phyloP scores from a whole-genome alignment of 768 basidiomycete genomes.

The Crucibulum laeve region DNA sequence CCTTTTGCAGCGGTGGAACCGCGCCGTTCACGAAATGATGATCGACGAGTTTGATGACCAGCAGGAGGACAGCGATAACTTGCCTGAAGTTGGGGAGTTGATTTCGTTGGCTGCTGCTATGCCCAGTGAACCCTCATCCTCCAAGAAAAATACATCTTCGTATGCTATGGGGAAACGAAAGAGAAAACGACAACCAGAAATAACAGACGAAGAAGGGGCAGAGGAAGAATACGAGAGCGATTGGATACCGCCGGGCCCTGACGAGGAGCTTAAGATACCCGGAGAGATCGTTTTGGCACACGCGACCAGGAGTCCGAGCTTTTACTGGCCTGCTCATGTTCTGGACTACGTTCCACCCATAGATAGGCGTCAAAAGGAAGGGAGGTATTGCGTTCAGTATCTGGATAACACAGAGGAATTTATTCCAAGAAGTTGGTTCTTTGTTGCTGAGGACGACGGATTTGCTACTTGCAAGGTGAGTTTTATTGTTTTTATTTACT shows the following conservation, averaged over 20 bases:
- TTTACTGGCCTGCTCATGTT: conserved; percentile 69
- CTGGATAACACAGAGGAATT: conserved; percentile 43
- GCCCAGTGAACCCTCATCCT: conserved; percentile 3
- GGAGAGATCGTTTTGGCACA: conserved; percentile 64
- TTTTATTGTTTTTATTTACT: not conserved
- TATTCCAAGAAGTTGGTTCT: conserved; percentile 52
- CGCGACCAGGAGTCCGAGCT: conserved; percentile 24
- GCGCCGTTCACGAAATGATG: conserved; percentile 44
- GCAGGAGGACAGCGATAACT: conserved; percentile 38
- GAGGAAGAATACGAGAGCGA: conserved; percentile 11
- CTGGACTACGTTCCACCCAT: conserved; percentile 44
- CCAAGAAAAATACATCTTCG: not conserved
- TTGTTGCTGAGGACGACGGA: conserved; percentile 49
- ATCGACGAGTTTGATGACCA: conserved; percentile 33
- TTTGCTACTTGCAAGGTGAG: conserved; percentile 60
- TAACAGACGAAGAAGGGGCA: conserved; percentile 8
- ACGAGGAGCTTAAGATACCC: conserved; percentile 52
- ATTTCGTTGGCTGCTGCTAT: conserved; percentile 10
- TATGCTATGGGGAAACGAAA: conserved; percentile 4
- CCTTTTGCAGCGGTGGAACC: conserved; percentile 39
- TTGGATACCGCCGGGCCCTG: conserved; percentile 40
- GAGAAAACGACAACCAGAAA: conserved; percentile 22
- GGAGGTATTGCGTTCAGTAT: conserved; percentile 53
- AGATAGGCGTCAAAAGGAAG: conserved; percentile 25
- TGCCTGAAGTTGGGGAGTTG: conserved; percentile 35